These are phyloP conservation scores for Omphalotus olearius DNA, from an alignment of 1,284 basidiomycete genomes.

Conservation along the genomic window DNA sequence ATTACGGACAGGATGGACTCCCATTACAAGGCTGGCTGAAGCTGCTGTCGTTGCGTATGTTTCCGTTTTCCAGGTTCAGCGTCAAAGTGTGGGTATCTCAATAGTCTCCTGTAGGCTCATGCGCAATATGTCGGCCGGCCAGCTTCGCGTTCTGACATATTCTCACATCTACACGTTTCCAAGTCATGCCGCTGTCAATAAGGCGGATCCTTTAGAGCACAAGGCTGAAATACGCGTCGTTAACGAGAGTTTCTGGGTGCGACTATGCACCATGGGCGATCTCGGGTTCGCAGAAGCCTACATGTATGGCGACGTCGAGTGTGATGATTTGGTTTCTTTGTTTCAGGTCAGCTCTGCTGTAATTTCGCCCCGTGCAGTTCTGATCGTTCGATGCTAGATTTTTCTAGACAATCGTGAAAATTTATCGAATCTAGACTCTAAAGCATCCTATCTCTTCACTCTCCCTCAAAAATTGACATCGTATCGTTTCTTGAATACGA, in stretches of 20 bases:
- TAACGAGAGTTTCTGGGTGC: slow-evolving; percentile 65
- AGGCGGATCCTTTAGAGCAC: slow-evolving; percentile 17
- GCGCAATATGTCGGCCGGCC: slow-evolving; percentile 43
- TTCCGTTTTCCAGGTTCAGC: not conserved
- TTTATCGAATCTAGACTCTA: slow-evolving; percentile 43
- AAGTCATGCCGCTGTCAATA: slow-evolving; percentile 17
- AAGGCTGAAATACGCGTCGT: slow-evolving; percentile 53
- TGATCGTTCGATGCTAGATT: slow-evolving; percentile 36
- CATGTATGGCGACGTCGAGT: slow-evolving; percentile 71
- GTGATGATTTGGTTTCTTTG: slow-evolving; percentile 57
- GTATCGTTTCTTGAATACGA: slow-evolving; percentile 58
- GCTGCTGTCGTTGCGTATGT: slow-evolving; percentile 42
- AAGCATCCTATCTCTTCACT: slow-evolving; percentile 48
- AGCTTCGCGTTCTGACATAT: slow-evolving; percentile 41
- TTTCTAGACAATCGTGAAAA: slow-evolving; percentile 61
- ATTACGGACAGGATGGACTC: slow-evolving; percentile 35
- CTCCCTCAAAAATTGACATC: slow-evolving; percentile 54
- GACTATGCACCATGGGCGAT: slow-evolving; percentile 59
- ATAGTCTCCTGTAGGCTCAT: slow-evolving; percentile 32
- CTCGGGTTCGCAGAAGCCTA: slow-evolving; percentile 73
- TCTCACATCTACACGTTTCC: slow-evolving; percentile 46
- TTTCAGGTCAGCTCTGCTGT: slow-evolving; percentile 42
- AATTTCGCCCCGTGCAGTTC: not conserved
- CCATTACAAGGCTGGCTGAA: slow-evolving; percentile 39
- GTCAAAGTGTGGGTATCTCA: too few relatives aligned